Evolutionary conservation across 1,284 basidiomycete species (phyloP), one percentile per base, ranked within the genome.

Genomic region (Melampsora occidentalis): DNA sequence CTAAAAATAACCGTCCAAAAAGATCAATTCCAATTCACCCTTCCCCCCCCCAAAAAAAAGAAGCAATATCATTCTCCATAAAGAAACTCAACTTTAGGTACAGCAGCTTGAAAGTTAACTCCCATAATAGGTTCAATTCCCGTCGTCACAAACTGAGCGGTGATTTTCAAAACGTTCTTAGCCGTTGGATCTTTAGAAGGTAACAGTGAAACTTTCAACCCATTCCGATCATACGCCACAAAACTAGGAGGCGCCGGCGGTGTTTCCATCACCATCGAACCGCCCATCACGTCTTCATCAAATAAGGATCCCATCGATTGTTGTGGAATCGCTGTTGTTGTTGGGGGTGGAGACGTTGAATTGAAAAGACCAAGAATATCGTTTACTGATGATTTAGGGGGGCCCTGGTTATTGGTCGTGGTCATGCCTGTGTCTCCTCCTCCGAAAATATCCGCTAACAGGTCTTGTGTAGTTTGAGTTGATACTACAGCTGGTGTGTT

Each of bases 81-180:
- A n/a, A 25, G 12, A 82, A 84, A 57, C 57, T 71, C 77, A 78
- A 94, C 93, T 87, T 95, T 97, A 3, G 97, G 97, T 10, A 99
- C 97, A 3, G 97, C 97, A 62, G 95, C 97, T 83, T 99, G 96
- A 86, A 99, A 97, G 82, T 90, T 94, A 78, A 99, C 86, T 1
- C 87, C 88, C 18, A 86, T 85, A 3, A 87, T 88, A 2, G 86
- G 77, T 14, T 83, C 85, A 9, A 82, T 83, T 5, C 89, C 89
- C 2, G 86, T 85, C 2, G 90, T 87, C 75, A 91, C 90, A 86
- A 99, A 99, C 68, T 90, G 87, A 7, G 94, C 95, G 71, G 94
- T 85, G 78, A 99, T 91, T 84, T 94, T 91, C 42, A 97, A 90
- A 49, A 97, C 86, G 39, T 94, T 94, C 9, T 93, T 91, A 78